These are phyloP conservation scores for Pleodorina starrii DNA, from an alignment of 139 green algal species.

Conservation along the genomic window DNA sequence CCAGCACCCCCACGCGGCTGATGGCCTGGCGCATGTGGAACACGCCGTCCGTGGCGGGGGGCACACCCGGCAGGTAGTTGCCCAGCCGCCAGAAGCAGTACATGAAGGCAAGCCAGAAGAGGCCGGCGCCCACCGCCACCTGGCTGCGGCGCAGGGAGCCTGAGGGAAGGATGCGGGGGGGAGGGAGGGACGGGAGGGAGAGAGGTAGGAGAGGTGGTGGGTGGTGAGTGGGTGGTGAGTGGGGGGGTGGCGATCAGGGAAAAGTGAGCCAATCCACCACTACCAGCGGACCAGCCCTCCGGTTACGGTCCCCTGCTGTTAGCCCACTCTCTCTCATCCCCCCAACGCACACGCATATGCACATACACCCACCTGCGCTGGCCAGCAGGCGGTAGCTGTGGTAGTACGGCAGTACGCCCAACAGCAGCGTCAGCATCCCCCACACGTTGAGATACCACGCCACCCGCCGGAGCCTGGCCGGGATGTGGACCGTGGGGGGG, in stretches of 20 bases:
- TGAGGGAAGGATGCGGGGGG: too few species aligned
- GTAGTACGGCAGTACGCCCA: constrained; percentile 89
- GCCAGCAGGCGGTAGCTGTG: constrained; percentile 78
- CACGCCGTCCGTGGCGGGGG: constrained; percentile 39
- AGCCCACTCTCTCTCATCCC: too few species aligned
- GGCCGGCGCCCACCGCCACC: constrained; percentile 33
- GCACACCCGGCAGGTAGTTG: constrained; percentile 76
- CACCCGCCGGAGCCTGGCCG: constrained; percentile 76
- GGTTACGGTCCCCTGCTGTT: too few species aligned
- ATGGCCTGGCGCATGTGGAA: constrained; percentile 73
- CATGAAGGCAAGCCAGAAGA: constrained; percentile 66
- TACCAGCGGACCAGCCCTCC: too few species aligned
- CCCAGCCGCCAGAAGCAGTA: constrained; percentile 85
- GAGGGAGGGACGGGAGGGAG: neutral
- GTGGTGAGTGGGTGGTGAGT: neutral
- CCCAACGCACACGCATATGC: too few species aligned
- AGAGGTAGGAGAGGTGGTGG: neutral
- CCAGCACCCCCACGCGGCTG: constrained; percentile 90
- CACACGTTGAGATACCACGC: constrained; percentile 88
- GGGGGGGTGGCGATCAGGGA: too few species aligned
- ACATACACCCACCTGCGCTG: constrained; percentile 24
- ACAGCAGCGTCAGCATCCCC: constrained; percentile 84
- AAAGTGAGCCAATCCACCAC: too few species aligned
- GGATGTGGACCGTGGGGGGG: too few species aligned
- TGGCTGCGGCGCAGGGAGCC: constrained; percentile 36